Evolutionary conservation across 176 grass and related monocot species (phyloP), one percentile per base, ranked within the genome.

Genomic region (Rhipidocladum racemiflorum): DNA sequence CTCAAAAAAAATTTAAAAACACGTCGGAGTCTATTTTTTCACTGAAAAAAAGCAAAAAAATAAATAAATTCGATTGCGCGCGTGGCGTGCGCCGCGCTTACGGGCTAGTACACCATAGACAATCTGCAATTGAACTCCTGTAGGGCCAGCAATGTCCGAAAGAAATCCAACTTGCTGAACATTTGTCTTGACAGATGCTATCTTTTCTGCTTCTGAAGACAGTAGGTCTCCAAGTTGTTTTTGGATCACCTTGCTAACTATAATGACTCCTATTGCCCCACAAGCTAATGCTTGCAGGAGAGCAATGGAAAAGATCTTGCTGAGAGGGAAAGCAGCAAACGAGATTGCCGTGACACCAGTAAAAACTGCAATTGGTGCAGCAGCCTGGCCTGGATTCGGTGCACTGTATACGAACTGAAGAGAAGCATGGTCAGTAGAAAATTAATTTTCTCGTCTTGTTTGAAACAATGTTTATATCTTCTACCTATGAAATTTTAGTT

Each of bases 381-480:
- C 91, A 40, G 92, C 87, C 83, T 99, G 96, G 27, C 96, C 96
- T 57, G 96, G 96, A 87, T 99, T 99, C 43, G 91, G 93, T 38
- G 96, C 96, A 21, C 91, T 93, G 79, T 99, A 99, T 68, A 99
- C 96, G 29, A 99, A 99, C 96, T 99, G 83, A 72, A 91, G 71
- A 83, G 30, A 71, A 85, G 80, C 60, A 64, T 28, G 74, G 78
- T 81, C 12, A 91, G 72, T 70, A 61, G 3, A 34, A 75, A 43
- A 25, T 23, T 36, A 73, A 29, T 17, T 21, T 76, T 20, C 30
- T 75, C 12, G 15, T 70, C 16, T 76, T 68, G 2, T 70, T 24
- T 55, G 18, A 11, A 42, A 53, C 62, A 88, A 13, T 72, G 18
- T 66, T 16, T 45, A 63, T 85, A 45, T 32, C 17, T 34, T 73